Percentiles rank a stretch among this genome's conserved stretches.
phyloP scores from a whole-genome alignment of 495 filamentous ascomycete genomes.

The Cercophora newfieldiana region DNA sequence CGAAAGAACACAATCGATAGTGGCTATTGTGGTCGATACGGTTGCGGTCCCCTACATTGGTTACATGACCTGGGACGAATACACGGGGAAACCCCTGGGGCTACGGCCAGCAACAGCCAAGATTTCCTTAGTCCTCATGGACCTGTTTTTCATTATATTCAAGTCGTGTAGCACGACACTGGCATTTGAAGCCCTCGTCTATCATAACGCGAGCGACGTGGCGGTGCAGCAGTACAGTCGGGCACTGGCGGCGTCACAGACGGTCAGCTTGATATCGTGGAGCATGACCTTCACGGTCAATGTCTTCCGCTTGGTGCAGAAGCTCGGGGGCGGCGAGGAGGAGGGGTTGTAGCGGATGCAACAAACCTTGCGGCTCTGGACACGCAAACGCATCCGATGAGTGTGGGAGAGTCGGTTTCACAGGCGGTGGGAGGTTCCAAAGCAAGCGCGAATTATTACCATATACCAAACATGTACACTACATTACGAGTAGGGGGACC shows the following conservation, averaged over 20 bases:
- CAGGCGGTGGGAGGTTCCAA: not conserved
- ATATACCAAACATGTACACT: conserved; percentile 12
- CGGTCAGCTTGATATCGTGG: conserved; percentile 86
- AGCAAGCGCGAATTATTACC: not conserved
- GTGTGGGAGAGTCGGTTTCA: no score
- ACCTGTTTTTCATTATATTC: conserved; percentile 95
- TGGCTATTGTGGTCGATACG: conserved; percentile 88
- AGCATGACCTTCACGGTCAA: conserved; percentile 85
- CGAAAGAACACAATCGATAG: conserved; percentile 73
- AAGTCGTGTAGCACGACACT: conserved; percentile 87
- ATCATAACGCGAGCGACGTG: conserved; percentile 52
- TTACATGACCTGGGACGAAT: conserved; percentile 96
- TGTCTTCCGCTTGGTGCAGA: conserved; percentile 80
- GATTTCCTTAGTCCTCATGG: conserved; percentile 81
- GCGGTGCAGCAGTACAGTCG: conserved; percentile 69
- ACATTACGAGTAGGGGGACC: not conserved
- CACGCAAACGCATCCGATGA: no score
- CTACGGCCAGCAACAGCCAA: conserved; percentile 80
- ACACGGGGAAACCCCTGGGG: conserved; percentile 88
- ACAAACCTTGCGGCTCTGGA: no score
- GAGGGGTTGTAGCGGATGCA: conserved; percentile 13
- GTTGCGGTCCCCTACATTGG: conserved; percentile 85
- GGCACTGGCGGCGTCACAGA: conserved; percentile 74
- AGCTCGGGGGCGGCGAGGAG: conserved; percentile 60
- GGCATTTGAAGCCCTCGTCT: conserved; percentile 80